These are phyloP conservation scores for Naematelia encephala DNA, from an alignment of 768 basidiomycete species.

Conservation along the genomic window DNA sequence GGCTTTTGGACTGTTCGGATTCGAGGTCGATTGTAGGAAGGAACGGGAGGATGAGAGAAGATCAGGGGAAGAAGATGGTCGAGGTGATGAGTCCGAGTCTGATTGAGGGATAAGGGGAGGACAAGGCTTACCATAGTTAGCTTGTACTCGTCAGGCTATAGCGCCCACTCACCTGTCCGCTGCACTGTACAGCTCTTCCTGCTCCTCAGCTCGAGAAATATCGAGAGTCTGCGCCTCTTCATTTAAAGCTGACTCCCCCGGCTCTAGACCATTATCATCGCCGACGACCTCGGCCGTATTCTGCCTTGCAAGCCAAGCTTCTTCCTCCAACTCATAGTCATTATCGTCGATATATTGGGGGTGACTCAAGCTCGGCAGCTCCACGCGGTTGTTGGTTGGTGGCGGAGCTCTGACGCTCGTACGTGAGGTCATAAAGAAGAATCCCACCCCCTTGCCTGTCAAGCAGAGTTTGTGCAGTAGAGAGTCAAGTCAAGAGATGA, in stretches of 20 bases:
- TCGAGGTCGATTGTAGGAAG: constrained; percentile 33
- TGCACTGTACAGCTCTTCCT: constrained; percentile 23
- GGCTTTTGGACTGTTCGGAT: constrained; percentile 27
- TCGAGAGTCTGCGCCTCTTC: constrained; percentile 18
- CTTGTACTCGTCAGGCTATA: no score
- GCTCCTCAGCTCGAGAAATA: constrained; percentile 27
- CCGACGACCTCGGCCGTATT: constrained; percentile 6
- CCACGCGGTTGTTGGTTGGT: constrained; percentile 4
- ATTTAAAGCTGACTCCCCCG: not conserved
- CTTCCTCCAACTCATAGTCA: constrained; percentile 22
- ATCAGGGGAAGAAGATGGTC: constrained; percentile 39
- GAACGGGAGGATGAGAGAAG: constrained; percentile 42
- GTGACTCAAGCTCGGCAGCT: constrained; percentile 22
- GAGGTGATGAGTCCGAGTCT: constrained; percentile 38
- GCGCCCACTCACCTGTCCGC: constrained; percentile 28
- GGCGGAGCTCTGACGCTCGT: not conserved
- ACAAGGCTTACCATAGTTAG: constrained; percentile 26
- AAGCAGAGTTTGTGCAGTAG: not conserved
- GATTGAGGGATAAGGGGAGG: constrained; percentile 27
- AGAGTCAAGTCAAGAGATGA: not conserved
- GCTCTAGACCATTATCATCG: not conserved
- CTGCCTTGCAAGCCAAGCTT: constrained; percentile 1
- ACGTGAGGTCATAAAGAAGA: not conserved
- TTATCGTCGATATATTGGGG: constrained; percentile 32
- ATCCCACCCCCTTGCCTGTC: not conserved